Percentiles rank a stretch among this genome's conserved stretches.
Evolutionary conservation across 129 eudicot genomes (phyloP).

Genomic region (Artemisia annua): DNA sequence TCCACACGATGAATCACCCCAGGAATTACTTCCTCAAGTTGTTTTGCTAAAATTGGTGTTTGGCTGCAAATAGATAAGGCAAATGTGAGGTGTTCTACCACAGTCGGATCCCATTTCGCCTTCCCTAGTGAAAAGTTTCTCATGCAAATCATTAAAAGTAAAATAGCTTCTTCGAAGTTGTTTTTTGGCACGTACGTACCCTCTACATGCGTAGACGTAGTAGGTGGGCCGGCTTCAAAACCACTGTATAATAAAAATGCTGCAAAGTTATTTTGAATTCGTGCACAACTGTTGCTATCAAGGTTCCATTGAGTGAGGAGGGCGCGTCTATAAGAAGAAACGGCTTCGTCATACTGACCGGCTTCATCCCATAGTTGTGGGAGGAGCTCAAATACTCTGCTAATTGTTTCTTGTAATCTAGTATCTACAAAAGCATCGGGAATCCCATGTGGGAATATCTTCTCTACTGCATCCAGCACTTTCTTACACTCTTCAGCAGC

Average conservation of each 20-base stretch:
- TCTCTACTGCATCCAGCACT: conserved; percentile 92
- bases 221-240: conserved; percentile 69
- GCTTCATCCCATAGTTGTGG: conserved; percentile 87
- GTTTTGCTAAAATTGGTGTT: conserved; percentile 77
- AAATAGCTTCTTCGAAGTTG: conserved; percentile 85
- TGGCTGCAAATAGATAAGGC: conserved; percentile 81
- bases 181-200: conserved; percentile 77
- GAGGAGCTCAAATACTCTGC: conserved; percentile 86
- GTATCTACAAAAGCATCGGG: conserved; percentile 64
- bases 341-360: conserved; percentile 58
- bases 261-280: conserved; percentile 83
- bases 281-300: conserved; percentile 76
- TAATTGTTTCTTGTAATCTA: conserved; percentile 83
- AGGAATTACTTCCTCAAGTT: conserved; percentile 84
- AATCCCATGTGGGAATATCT: conserved; percentile 78
- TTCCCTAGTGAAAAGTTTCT: conserved; percentile 71
- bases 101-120: conserved; percentile 75
- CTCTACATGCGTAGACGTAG: conserved; percentile 66
- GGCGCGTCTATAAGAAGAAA: conserved; percentile 81
- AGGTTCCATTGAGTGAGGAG: conserved; percentile 93
- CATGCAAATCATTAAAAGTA: conserved; percentile 81
- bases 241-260: conserved; percentile 82
- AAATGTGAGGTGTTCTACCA: conserved; percentile 82
- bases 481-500: conserved; percentile 85
- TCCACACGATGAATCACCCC: conserved; percentile 70